A percentile compares a stretch with the other conserved stretches of the same genome.
Evolutionary conservation across 2,329 filamentous ascomycete genomes (phyloP).

Genomic region (Colletotrichum lupini): DNA sequence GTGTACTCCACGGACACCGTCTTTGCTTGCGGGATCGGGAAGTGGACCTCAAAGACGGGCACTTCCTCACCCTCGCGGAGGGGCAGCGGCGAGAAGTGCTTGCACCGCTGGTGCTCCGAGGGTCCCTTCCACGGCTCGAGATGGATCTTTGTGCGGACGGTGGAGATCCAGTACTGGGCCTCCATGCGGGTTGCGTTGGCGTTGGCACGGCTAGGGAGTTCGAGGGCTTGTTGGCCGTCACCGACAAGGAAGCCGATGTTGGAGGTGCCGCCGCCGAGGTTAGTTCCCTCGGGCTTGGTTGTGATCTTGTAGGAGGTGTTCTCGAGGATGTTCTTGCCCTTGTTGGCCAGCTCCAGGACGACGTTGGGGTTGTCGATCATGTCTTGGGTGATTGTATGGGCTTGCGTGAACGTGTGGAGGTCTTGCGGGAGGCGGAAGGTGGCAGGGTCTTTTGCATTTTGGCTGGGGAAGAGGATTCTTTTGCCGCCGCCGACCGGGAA

Average conservation of each 20-base stretch:
- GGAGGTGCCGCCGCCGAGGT: conserved; percentile 45
- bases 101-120: neutral
- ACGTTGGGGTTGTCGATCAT: conserved; percentile 45
- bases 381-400: conserved; percentile 46
- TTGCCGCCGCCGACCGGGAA: conserved; percentile 27
- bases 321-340: conserved; percentile 44
- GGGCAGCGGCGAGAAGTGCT: neutral
- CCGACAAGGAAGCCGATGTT: conserved; percentile 45
- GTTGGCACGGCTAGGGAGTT: neutral
- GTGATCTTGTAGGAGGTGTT: conserved; percentile 45
- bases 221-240: conserved; percentile 18
- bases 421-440: conserved; percentile 45
- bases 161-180: conserved; percentile 24
- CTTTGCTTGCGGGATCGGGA: neutral
- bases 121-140: neutral
- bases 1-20: conserved; percentile 33
- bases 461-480: neutral
- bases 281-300: conserved; percentile 31
- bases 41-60: neutral
- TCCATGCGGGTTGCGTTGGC: neutral
- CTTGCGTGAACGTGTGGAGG: conserved; percentile 41
- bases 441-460: neutral
- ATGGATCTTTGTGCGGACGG: neutral
- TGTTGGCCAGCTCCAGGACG: conserved; percentile 43
- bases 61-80: neutral